Conservation (phyloP, 2,329 filamentous ascomycete genomes). For the Raffaelea ambrosiae region DNA sequence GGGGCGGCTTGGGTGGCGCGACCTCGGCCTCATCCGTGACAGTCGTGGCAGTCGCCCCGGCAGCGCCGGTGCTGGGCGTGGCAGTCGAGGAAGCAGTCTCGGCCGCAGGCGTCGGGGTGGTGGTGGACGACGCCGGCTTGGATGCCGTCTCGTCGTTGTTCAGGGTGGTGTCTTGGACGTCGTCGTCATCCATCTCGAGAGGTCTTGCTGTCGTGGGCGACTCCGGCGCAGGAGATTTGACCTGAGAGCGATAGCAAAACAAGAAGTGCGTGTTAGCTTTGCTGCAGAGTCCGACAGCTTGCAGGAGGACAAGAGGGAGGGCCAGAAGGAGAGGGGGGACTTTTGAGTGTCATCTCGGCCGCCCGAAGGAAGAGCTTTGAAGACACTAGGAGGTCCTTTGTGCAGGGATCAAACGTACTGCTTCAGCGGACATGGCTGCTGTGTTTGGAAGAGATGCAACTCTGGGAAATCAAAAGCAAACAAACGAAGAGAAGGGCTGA, state of each 20-base stretch:
- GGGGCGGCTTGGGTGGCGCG: slow-evolving; percentile 73
- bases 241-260: too few relatives aligned
- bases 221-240: slow-evolving; percentile 42
- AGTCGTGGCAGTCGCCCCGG: slow-evolving; percentile 23
- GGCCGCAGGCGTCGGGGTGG: slow-evolving; percentile 5
- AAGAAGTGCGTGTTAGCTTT: too few relatives aligned
- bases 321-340: too few relatives aligned
- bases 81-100: slow-evolving; percentile 23
- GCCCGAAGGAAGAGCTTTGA: not conserved
- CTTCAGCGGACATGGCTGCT: slow-evolving; percentile 21
- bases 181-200: slow-evolving; percentile 63
- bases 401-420: slow-evolving; percentile 14
- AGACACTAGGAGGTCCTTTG: not conserved
- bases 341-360: not conserved
- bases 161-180: slow-evolving; percentile 52
- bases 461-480: not conserved
- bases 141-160: slow-evolving; percentile 26
- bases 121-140: slow-evolving; percentile 14
- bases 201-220: slow-evolving; percentile 58
- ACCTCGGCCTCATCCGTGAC: slow-evolving; percentile 26
- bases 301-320: too few relatives aligned
- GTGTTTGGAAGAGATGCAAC: slow-evolving; percentile 4
- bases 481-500: not conserved
- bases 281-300: too few relatives aligned
- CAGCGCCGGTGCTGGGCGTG: slow-evolving; percentile 15